A percentile compares a stretch with the other conserved stretches of the same genome.
Conservation (phyloP, 2,329 filamentous ascomycete genomes). For the Hortaea sp. region DNA sequence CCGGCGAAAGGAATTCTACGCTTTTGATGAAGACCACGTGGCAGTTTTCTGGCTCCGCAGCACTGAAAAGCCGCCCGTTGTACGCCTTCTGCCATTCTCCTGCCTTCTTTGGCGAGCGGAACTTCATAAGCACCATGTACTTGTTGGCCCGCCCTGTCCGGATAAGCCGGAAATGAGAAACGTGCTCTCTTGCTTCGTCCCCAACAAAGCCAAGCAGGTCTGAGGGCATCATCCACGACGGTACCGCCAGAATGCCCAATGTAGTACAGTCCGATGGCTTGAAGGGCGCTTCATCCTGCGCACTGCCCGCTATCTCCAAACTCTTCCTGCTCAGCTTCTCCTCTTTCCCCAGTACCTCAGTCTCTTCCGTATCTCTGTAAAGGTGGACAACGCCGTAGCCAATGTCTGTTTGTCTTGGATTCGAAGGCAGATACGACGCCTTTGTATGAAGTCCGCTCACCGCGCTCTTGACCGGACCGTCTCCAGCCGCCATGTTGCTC, state of each 20-base stretch:
- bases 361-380: slow-evolving; percentile 76
- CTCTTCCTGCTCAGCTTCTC: slow-evolving; percentile 27
- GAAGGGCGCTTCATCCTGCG: slow-evolving; percentile 7
- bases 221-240: slow-evolving; percentile 81
- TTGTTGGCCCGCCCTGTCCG: slow-evolving; percentile 80
- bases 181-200: slow-evolving; percentile 71
- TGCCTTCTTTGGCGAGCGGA: slow-evolving; percentile 64
- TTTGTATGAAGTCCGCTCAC: slow-evolving; percentile 67
- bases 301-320: slow-evolving; percentile 11
- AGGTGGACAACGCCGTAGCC: slow-evolving; percentile 92
- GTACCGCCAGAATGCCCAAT: slow-evolving; percentile 86
- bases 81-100: slow-evolving; percentile 74
- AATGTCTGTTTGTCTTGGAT: slow-evolving; percentile 62
- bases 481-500: slow-evolving; percentile 22
- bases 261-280: slow-evolving; percentile 61
- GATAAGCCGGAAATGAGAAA: slow-evolving; percentile 91
- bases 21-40: slow-evolving; percentile 92
- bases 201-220: slow-evolving; percentile 90
- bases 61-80: slow-evolving; percentile 86
- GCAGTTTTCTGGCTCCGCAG: slow-evolving; percentile 69
- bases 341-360: slow-evolving; percentile 46
- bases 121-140: slow-evolving; percentile 94
- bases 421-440: slow-evolving; percentile 63
- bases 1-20: slow-evolving; percentile 68
- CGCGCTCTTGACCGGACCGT: slow-evolving; percentile 39